Percentiles rank a stretch among this genome's conserved stretches.
Conservation (phyloP, 2,329 filamentous ascomycete genomes). For the Trichoderma sp. region DNA sequence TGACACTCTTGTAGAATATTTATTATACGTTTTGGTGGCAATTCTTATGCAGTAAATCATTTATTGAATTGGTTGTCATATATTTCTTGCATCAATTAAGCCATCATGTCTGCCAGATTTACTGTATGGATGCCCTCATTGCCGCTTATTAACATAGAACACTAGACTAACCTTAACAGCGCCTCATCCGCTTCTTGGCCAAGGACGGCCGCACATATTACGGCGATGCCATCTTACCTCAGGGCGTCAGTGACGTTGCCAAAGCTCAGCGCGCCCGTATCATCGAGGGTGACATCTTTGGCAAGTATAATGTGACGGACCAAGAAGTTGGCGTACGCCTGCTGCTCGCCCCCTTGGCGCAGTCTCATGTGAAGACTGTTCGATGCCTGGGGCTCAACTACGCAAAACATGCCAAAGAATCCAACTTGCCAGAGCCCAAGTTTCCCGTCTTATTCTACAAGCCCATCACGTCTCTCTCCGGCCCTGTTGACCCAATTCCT, state of each 20-base stretch:
- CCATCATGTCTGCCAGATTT: conserved; percentile 16
- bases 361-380: conserved; percentile 64
- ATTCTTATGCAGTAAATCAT: background rate
- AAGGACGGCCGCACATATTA: conserved; percentile 70
- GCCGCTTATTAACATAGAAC: background rate
- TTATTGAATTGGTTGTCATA: background rate
- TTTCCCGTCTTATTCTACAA: conserved; percentile 70
- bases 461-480: conserved; percentile 64
- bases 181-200: conserved; percentile 72
- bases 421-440: conserved; percentile 67
- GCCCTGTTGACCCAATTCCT: conserved; percentile 66
- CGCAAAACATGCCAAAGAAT: conserved; percentile 68
- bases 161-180: conserved; percentile 45
- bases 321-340: conserved; percentile 56
- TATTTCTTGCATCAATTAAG: background rate
- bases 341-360: conserved; percentile 65
- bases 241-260: conserved; percentile 60
- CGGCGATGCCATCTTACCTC: conserved; percentile 70
- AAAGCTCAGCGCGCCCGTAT: conserved; percentile 62
- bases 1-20: background rate
- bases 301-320: conserved; percentile 63
- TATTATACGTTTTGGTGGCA: background rate
- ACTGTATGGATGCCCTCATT: background rate
- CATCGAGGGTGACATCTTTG: conserved; percentile 67
- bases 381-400: conserved; percentile 73